A percentile compares a stretch with the other conserved stretches of the same genome.
phyloP scores from a whole-genome alignment of 805 yeast species.

The Metschnikowia chrysomelidarum region DNA sequence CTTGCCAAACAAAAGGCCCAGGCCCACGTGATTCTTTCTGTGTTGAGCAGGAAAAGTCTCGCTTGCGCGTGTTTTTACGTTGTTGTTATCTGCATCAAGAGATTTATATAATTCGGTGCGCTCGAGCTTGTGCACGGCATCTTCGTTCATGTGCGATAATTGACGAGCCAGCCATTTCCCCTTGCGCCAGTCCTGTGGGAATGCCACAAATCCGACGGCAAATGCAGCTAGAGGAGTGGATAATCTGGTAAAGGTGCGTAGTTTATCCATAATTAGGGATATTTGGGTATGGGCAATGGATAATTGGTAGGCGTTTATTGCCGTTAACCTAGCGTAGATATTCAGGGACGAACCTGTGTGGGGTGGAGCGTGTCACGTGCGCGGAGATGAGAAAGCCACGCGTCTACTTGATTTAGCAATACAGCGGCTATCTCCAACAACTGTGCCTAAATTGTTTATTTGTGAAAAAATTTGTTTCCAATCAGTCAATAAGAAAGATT shows the following conservation, averaged over 20 bases:
- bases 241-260: slow-evolving; percentile 13
- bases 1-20: slow-evolving; percentile 69
- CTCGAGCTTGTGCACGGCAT: slow-evolving; percentile 29
- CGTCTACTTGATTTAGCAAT: no score
- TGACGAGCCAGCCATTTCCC: slow-evolving; percentile 16
- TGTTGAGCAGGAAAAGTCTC: slow-evolving; percentile 54
- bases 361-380: no score
- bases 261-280: slow-evolving; percentile 7
- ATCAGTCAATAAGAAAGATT: no score
- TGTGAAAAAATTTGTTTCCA: no score
- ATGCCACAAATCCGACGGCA: slow-evolving; percentile 18
- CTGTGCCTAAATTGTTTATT: no score
- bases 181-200: slow-evolving; percentile 20
- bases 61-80: slow-evolving; percentile 13
- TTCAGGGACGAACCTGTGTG: no score
- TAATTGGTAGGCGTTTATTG: no score
- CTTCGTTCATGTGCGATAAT: slow-evolving; percentile 19
- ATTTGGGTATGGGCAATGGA: no score
- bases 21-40: slow-evolving; percentile 60
- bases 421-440: no score
- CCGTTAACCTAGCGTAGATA: no score
- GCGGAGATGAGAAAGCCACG: no score
- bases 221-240: slow-evolving; percentile 18
- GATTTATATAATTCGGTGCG: slow-evolving; percentile 30
- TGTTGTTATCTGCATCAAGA: slow-evolving; percentile 7